Evolutionary conservation across 768 basidiomycete species (phyloP).

Genomic region (Pleurotus tuoliensis): DNA sequence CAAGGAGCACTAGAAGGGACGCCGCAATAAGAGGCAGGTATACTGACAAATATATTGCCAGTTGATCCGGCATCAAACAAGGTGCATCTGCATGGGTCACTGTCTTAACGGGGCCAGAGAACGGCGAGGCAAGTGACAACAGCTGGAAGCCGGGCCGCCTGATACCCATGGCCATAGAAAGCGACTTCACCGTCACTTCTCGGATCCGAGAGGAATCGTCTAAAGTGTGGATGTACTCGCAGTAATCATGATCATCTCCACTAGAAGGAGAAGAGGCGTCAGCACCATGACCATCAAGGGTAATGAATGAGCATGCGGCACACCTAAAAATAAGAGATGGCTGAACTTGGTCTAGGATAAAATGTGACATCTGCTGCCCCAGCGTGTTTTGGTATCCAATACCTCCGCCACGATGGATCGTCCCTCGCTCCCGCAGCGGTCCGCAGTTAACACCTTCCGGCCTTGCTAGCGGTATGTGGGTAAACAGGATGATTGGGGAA

Average conservation of each 20-base stretch:
- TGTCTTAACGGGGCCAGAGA: slow-evolving; percentile 16
- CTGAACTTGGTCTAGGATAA: slow-evolving; percentile 58
- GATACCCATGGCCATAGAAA: slow-evolving; percentile 89
- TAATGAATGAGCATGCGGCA: background rate
- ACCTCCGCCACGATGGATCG: slow-evolving; percentile 70
- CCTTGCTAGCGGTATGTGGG: slow-evolving; percentile 86
- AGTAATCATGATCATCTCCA: slow-evolving; percentile 96
- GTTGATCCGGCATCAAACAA: slow-evolving; percentile 83
- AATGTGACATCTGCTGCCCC: slow-evolving; percentile 58
- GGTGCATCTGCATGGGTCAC: slow-evolving; percentile 48
- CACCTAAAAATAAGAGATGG: slow-evolving; percentile 79
- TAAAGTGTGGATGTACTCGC: slow-evolving; percentile 61
- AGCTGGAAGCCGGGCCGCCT: slow-evolving; percentile 85
- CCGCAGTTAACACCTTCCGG: slow-evolving; percentile 70
- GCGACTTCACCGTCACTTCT: slow-evolving; percentile 86
- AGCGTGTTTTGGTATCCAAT: slow-evolving; percentile 84
- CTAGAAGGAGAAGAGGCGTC: slow-evolving; percentile 29
- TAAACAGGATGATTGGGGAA: slow-evolving; percentile 67
- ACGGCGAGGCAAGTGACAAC: slow-evolving; percentile 60
- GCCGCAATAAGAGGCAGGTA: slow-evolving; percentile 67
- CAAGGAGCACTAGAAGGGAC: slow-evolving; percentile 48
- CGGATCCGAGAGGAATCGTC: slow-evolving; percentile 31
- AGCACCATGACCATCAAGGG: background rate
- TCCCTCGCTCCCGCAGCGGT: slow-evolving; percentile 68
- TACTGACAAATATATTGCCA: slow-evolving; percentile 67